These are phyloP conservation scores for Betula pendula DNA, from an alignment of 306 rosid species.

Conservation along the genomic window DNA sequence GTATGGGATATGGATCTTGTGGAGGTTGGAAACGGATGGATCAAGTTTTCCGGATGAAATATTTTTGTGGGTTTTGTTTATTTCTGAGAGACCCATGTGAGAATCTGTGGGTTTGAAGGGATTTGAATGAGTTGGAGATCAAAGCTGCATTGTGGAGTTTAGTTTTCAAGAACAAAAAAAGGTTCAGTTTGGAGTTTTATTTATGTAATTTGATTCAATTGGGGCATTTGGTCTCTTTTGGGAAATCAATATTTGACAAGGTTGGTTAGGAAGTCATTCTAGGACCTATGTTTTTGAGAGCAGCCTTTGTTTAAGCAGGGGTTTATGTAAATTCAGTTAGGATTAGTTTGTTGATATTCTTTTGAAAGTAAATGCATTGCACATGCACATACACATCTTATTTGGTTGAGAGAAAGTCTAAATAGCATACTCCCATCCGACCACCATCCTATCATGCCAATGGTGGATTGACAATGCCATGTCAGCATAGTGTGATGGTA, in stretches of 20 bases:
- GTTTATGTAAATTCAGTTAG: background rate
- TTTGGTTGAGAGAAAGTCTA: no score
- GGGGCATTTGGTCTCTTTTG: background rate
- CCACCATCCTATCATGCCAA: no score
- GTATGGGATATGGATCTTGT: slow-evolving; percentile 27
- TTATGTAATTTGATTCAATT: background rate
- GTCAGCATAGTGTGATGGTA: no score
- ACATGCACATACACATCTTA: background rate
- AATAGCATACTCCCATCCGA: no score
- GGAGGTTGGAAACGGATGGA: slow-evolving; percentile 19
- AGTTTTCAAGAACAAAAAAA: slow-evolving; percentile 18
- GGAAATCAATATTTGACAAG: background rate
- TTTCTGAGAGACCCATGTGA: slow-evolving; percentile 32
- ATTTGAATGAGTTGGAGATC: slow-evolving; percentile 30
- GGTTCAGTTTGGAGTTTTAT: slow-evolving; percentile 1
- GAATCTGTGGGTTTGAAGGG: slow-evolving; percentile 17
- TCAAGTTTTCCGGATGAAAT: slow-evolving; percentile 9
- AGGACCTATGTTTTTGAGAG: background rate
- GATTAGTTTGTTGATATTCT: background rate
- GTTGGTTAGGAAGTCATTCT: background rate
- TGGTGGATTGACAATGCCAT: no score
- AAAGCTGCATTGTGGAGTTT: slow-evolving; percentile 17
- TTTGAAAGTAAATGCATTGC: background rate
- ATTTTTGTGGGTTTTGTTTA: background rate
- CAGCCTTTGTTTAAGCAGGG: background rate